Evolutionary conservation across 2,329 filamentous ascomycete species (phyloP), one percentile per base, ranked within the genome.

Genomic region (Paecilomyces niveus): DNA sequence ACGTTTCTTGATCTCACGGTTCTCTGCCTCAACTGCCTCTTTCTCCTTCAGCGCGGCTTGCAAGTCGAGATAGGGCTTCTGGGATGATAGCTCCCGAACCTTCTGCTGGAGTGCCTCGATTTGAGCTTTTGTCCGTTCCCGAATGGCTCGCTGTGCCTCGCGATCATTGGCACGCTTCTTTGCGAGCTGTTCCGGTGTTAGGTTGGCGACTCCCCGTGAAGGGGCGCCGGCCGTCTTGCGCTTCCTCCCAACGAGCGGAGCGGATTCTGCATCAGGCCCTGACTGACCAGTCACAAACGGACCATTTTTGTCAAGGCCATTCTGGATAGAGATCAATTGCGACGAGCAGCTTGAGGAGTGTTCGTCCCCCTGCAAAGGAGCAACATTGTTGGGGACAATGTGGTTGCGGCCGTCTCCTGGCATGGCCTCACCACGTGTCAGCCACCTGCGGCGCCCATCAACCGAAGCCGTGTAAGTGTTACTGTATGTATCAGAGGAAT

Each of bases 141-240:
- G 83, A 60, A 95, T 94, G 45, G 89, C 90, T 54, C 90, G 84
- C 72, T 96, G 90, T 31, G 90, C 91, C 73, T 95, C 90, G 59
- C 90, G 86, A 71, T 95, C 90, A 83, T 96, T 96, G 68, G 90
- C 90, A 63, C 92, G 83, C 79, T 96, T 97, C 74, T 92, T 89
- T 31, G 89, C 90, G 59, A 96, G 83, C 75, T 96, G 92, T 61
- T 92, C 89, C 5, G 91, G 89, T 10, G 90, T 95, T 70, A 96
- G 81, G 68, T 89, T 93, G 63, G 91, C 90, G 58, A 96, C 92
- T 63, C 89, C 92, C 64, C 91, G 85, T 59, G 88, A 78, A 53
- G 74, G 73, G 24, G 72, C 63, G 58, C 67, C 73, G 49, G 71
- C 69, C 57, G 75, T 63, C 64, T 78, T 80, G 67, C 77, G 74